phyloP scores from a whole-genome alignment of 139 green algal genomes.

The Edaphochlamys debaryana region DNA sequence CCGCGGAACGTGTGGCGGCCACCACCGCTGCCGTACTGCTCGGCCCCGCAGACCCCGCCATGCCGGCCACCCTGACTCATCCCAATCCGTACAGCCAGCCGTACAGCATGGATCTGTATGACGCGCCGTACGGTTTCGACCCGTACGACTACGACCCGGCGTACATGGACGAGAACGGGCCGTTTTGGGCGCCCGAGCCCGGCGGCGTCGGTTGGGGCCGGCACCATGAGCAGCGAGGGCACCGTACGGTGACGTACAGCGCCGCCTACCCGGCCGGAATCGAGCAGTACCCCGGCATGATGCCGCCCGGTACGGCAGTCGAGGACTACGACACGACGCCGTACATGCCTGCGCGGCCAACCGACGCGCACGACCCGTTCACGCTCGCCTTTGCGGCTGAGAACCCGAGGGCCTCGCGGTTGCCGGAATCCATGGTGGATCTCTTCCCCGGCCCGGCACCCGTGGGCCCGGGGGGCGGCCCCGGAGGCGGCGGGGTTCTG shows the following conservation, averaged over 20 bases:
- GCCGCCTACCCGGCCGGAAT: neutral
- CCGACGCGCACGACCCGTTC: conserved; percentile 42
- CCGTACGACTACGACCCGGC: too few species aligned
- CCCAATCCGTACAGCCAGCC: too few species aligned
- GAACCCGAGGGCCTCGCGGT: conserved; percentile 1
- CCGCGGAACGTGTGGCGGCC: neutral
- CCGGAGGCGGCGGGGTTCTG: neutral
- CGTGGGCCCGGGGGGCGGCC: neutral
- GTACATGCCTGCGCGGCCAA: neutral
- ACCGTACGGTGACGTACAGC: neutral
- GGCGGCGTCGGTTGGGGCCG: neutral
- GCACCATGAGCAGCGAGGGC: neutral
- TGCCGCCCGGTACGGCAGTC: conserved; percentile 5
- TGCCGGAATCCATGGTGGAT: neutral
- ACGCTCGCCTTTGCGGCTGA: conserved; percentile 32
- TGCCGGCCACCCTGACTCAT: neutral
- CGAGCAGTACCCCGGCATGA: conserved; percentile 11
- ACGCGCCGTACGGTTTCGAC: too few species aligned
- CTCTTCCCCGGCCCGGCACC: neutral
- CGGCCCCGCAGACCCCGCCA: neutral
- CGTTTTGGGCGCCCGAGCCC: neutral
- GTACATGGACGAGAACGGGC: neutral
- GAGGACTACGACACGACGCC: conserved; percentile 30
- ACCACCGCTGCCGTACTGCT: conserved; percentile 16
- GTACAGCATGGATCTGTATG: neutral